phyloP scores from a whole-genome alignment of 108 stramenopile species.

The Seminavis robusta region DNA sequence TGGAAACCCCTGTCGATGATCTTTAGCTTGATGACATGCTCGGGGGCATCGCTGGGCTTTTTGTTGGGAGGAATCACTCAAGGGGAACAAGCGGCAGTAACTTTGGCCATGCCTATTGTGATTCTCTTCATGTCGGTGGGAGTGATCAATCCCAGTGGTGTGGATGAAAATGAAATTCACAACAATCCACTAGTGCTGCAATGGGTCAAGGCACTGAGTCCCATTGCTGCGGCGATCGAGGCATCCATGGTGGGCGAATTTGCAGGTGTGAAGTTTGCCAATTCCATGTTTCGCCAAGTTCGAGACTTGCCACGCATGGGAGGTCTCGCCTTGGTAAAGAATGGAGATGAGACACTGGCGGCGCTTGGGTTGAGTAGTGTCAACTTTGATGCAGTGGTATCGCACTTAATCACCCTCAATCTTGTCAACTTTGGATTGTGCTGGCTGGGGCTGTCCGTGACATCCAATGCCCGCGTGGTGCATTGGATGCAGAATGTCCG shows the following conservation, averaged over 20 bases:
- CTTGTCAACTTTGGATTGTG: too few relatives aligned
- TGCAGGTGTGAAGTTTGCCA: slow-evolving; percentile 68
- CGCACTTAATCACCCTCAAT: too few relatives aligned
- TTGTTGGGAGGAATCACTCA: slow-evolving; percentile 69
- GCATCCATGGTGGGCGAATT: slow-evolving; percentile 74
- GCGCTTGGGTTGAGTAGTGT: slow-evolving; percentile 73
- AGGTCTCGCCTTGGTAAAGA: slow-evolving; percentile 68
- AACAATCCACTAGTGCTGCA: slow-evolving; percentile 48
- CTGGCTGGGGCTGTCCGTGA: too few relatives aligned
- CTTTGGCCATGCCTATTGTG: slow-evolving; percentile 56
- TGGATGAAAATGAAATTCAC: slow-evolving; percentile 35
- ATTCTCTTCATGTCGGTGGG: slow-evolving; percentile 64
- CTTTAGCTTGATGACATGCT: slow-evolving; percentile 67
- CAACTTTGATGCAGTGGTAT: too few relatives aligned
- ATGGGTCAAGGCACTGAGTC: slow-evolving; percentile 45
- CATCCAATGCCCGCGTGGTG: too few relatives aligned
- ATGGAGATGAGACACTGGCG: slow-evolving; percentile 74
- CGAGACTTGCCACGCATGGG: slow-evolving; percentile 76
- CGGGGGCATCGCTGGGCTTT: slow-evolving; percentile 76
- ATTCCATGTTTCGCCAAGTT: slow-evolving; percentile 29
- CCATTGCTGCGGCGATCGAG: slow-evolving; percentile 81
- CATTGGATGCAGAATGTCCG: too few relatives aligned
- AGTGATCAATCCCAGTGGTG: slow-evolving; percentile 84
- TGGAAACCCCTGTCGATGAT: slow-evolving; percentile 50
- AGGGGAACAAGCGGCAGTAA: slow-evolving; percentile 57